These are phyloP conservation scores for Lachnellula occidentalis DNA, from an alignment of 2,329 filamentous ascomycete species.

Conservation along the genomic window DNA sequence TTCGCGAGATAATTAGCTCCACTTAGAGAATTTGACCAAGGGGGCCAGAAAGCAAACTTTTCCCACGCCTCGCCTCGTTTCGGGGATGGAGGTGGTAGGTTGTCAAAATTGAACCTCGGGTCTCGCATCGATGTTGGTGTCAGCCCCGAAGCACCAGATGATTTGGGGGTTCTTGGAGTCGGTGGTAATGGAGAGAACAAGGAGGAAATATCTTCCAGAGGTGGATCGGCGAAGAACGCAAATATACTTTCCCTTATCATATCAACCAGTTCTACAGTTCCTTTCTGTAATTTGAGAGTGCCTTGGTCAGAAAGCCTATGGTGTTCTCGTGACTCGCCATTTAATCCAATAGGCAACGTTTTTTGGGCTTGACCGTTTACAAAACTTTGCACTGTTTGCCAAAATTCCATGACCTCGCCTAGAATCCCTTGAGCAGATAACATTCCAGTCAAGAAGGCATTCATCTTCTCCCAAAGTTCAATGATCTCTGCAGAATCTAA, in stretches of 20 bases:
- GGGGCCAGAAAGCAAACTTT: constrained; percentile 93
- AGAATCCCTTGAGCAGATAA: constrained; percentile 76
- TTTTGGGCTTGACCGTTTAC: constrained; percentile 80
- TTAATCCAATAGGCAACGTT: constrained; percentile 71
- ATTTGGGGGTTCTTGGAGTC: constrained; percentile 62
- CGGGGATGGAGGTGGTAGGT: constrained; percentile 70
- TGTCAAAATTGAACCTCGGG: constrained; percentile 77
- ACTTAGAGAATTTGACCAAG: constrained; percentile 83
- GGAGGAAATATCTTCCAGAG: constrained; percentile 83
- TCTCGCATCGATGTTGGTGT: constrained; percentile 58
- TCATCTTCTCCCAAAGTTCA: constrained; percentile 88
- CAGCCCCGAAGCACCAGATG: constrained; percentile 33
- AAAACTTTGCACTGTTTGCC: constrained; percentile 87
- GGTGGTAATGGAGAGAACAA: constrained; percentile 75
- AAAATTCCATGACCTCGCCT: constrained; percentile 87
- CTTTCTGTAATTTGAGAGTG: constrained; percentile 67
- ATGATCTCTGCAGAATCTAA: constrained; percentile 78
- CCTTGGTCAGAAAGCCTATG: constrained; percentile 72
- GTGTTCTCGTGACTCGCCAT: constrained; percentile 74
- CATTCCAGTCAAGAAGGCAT: constrained; percentile 66
- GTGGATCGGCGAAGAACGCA: constrained; percentile 79
- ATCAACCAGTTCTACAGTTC: constrained; percentile 74
- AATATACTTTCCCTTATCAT: constrained; percentile 74
- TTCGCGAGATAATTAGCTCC: constrained; percentile 87
- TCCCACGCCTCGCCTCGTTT: constrained; percentile 84